These are phyloP conservation scores for Akanthomyces dipterigenus DNA, from an alignment of 2,329 filamentous ascomycete genomes.

Conservation along the genomic window DNA sequence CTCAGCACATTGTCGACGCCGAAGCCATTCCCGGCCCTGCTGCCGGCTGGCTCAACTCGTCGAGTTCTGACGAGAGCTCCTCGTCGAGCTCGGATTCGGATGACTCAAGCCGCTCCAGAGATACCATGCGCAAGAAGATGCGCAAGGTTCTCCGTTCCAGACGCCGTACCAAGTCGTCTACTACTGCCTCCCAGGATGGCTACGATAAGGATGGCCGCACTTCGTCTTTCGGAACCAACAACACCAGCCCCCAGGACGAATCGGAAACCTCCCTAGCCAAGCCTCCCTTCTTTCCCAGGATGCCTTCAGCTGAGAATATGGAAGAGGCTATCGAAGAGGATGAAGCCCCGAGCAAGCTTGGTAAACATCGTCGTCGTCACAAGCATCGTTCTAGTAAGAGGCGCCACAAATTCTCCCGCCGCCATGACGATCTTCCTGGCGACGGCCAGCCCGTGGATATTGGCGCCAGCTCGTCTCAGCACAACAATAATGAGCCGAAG, in stretches of 20 bases:
- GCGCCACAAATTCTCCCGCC: background rate
- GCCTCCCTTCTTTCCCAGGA: constrained; percentile 28
- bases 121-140: constrained; percentile 67
- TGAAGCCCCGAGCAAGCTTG: constrained; percentile 23
- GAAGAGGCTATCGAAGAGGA: constrained; percentile 43
- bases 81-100: constrained; percentile 66
- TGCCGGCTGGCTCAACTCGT: constrained; percentile 73
- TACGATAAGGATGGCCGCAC: constrained; percentile 28
- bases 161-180: constrained; percentile 70
- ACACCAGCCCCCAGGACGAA: constrained; percentile 30
- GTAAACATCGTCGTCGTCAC: constrained; percentile 31
- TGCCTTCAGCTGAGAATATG: constrained; percentile 27
- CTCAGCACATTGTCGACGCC: constrained; percentile 87
- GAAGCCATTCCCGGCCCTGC: constrained; percentile 81
- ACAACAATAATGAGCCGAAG: constrained; percentile 36
- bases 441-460: constrained; percentile 25
- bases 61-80: constrained; percentile 47
- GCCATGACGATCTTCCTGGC: constrained; percentile 24
- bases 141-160: constrained; percentile 66
- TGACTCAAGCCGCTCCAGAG: constrained; percentile 44
- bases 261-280: constrained; percentile 33
- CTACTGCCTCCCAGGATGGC: constrained; percentile 60
- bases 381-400: constrained; percentile 33
- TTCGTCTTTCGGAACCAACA: constrained; percentile 35
- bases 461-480: constrained; percentile 15